Base-by-base conservation (phyloP, 306 rosid genomes). In the Vachellia collinsii region DNA sequence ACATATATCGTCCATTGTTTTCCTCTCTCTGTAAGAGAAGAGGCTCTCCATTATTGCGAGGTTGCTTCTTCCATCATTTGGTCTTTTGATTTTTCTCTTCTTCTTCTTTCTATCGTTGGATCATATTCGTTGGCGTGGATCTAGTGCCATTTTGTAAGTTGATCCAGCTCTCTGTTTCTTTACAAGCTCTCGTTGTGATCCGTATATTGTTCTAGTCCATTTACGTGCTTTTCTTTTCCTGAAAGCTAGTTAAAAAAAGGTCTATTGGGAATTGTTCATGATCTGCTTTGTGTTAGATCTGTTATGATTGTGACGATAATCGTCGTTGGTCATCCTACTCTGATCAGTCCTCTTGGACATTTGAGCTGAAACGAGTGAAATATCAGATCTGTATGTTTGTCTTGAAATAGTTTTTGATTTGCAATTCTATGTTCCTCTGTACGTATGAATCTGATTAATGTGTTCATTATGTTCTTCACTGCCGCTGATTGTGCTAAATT, bases 281-380 rank as follows among this genome's bases (percentile, higher is more conserved):
- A 85, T 82, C 81, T 83, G 88, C 78, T 3, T 86, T 82, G 70
- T 68, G 77, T 53, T 90, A 78, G 97, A 92, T 92, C 91, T 84
- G 70, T 82, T 71, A 50, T 75, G 5, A 65, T 47, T 47, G 10
- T 29, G 72, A 17, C 38, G 67, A 47, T 62, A 58, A 63, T 76
- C 9, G 67, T 29, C 23, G 16, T 17, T 37, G 8, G 16, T 34
- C 42, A 6, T 82, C 51, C 34, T 20, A 11, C 1, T 81, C 46
- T 58, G 72, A 74, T 81, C 81, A 29, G 79, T 86, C 81, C 70
- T 67, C 50, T 75, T 64, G 83, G 71, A 73, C 37, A 37, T 78
- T 83, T 74, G 34, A 37, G 56, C 53, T 63, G 53, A 74, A 63
- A 65, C 63, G 39, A 43, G 53, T 84, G 77, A 58, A 23, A 51